Evolutionary conservation across 2,329 filamentous ascomycete species (phyloP).

Genomic region (Arthrobotrys megalospora): DNA sequence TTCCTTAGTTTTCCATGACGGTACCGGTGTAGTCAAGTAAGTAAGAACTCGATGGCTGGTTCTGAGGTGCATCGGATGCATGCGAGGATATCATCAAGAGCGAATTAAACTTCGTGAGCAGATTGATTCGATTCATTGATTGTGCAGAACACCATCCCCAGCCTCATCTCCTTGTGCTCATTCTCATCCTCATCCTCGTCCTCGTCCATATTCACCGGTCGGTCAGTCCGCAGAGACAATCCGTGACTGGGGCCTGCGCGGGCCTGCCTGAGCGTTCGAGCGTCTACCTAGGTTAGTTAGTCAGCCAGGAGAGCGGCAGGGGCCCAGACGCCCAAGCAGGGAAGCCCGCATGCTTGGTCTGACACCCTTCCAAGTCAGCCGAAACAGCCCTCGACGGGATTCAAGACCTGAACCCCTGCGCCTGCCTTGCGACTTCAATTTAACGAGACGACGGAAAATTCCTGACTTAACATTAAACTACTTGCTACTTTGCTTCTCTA

Average conservation of each 20-base stretch:
- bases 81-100: too few species aligned
- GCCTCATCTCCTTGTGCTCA: neutral
- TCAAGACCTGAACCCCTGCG: slow-evolving; percentile 13
- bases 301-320: slow-evolving; percentile 22
- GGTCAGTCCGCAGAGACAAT: slow-evolving; percentile 24
- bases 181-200: neutral
- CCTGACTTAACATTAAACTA: neutral
- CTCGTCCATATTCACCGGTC: neutral
- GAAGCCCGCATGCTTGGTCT: slow-evolving; percentile 31
- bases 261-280: neutral
- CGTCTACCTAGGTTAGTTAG: slow-evolving; percentile 2
- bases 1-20: too few species aligned
- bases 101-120: too few species aligned
- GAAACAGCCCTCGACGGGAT: slow-evolving; percentile 24
- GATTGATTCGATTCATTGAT: too few species aligned
- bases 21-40: too few species aligned
- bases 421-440: slow-evolving; percentile 26
- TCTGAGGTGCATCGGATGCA: too few species aligned
- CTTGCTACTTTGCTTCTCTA: neutral
- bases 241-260: slow-evolving; percentile 7
- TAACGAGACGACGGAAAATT: slow-evolving; percentile 29
- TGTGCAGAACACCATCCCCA: neutral
- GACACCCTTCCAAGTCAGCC: slow-evolving; percentile 23
- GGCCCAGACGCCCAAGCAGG: slow-evolving; percentile 9
- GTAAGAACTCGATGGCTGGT: too few species aligned